These are phyloP conservation scores for Larix sibirica DNA, from an alignment of 83 land plant genomes.

Conservation along the genomic window DNA sequence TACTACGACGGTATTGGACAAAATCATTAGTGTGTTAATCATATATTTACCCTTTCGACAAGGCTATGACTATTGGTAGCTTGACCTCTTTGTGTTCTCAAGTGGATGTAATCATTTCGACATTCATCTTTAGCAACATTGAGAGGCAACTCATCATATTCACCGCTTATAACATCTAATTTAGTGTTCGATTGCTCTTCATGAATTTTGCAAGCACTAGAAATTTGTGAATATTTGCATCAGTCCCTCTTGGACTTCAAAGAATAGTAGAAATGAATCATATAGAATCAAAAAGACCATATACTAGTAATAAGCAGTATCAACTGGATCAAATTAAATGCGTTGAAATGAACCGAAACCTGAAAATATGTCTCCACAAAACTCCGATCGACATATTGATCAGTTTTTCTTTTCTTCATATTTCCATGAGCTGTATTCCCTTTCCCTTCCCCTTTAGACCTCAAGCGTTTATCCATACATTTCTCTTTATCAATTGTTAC, in stretches of 20 bases:
- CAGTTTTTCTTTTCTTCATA: background rate
- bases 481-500: background rate
- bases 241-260: background rate
- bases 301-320: background rate
- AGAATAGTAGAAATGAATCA: background rate
- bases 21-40: background rate
- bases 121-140: background rate
- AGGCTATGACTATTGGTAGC: conserved; percentile 92
- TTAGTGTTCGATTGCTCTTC: background rate
- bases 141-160: background rate
- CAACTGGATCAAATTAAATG: background rate
- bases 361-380: background rate
- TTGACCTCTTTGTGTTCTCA: conserved; percentile 84
- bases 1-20: background rate
- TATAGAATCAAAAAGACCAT: too few relatives aligned
- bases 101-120: conserved; percentile 61
- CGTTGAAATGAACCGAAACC: background rate
- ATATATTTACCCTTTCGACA: conserved; percentile 69
- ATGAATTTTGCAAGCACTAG: background rate
- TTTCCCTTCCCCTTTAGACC: too few relatives aligned
- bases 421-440: background rate
- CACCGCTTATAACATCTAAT: too few relatives aligned
- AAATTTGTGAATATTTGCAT: background rate
- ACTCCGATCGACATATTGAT: background rate
- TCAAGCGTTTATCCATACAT: too few relatives aligned